A percentile compares a stretch with the other conserved stretches of the same genome.
phyloP scores from a whole-genome alignment of 2,329 filamentous ascomycete species.

The Diaporthe ampelina region DNA sequence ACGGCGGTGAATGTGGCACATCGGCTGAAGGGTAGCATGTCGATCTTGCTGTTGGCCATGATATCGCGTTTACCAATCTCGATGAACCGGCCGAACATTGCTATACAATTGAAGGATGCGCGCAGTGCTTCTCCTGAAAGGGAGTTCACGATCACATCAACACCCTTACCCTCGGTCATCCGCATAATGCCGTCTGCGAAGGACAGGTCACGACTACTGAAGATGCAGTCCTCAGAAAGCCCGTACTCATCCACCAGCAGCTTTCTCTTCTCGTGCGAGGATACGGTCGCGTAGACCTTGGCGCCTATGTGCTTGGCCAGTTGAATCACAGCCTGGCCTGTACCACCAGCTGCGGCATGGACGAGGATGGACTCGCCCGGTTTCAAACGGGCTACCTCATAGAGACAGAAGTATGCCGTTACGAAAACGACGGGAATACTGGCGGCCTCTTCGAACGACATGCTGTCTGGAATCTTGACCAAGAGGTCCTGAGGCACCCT shows the following conservation, averaged over 20 bases:
- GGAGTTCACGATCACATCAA: constrained; percentile 50
- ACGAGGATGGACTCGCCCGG: constrained; percentile 46
- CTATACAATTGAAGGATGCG: constrained; percentile 51
- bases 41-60: constrained; percentile 50
- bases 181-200: constrained; percentile 47
- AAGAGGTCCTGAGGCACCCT: constrained; percentile 27
- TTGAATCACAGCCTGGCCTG: constrained; percentile 38
- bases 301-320: constrained; percentile 42
- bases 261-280: constrained; percentile 47
- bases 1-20: constrained; percentile 49
- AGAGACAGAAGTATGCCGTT: constrained; percentile 48
- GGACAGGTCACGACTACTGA: constrained; percentile 47
- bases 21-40: constrained; percentile 48
- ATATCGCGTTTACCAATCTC: constrained; percentile 54
- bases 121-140: constrained; percentile 48
- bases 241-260: constrained; percentile 48
- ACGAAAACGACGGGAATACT: constrained; percentile 45
- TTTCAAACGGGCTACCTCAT: constrained; percentile 44
- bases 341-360: constrained; percentile 45
- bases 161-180: constrained; percentile 36
- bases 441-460: constrained; percentile 42
- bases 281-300: constrained; percentile 51
- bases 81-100: constrained; percentile 51
- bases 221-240: constrained; percentile 49
- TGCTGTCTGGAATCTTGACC: constrained; percentile 40